Conservation (phyloP, 2,329 filamentous ascomycete genomes). For the Xylariaceae sp. region DNA sequence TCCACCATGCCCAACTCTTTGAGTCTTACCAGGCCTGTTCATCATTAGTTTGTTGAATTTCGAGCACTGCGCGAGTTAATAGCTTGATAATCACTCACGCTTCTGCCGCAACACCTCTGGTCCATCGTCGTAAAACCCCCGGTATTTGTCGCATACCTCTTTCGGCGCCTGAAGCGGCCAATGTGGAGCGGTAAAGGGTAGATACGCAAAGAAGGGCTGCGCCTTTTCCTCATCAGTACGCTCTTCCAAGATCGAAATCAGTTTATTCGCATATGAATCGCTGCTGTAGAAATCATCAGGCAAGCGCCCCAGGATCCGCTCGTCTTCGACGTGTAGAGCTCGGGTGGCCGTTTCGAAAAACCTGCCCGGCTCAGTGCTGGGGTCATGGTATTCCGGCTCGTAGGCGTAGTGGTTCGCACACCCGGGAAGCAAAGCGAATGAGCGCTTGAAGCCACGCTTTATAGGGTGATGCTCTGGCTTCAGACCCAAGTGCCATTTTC, state of each 20-base stretch:
- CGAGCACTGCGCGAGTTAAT: not conserved
- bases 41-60: too few relatives aligned
- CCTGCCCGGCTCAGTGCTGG: conserved; percentile 7
- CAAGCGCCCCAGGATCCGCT: conserved; percentile 26
- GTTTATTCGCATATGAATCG: conserved; percentile 40
- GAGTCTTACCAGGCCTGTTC: conserved; percentile 19
- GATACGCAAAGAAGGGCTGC: conserved; percentile 54
- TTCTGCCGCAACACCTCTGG: conserved; percentile 51
- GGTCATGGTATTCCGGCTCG: conserved; percentile 20
- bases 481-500: conserved; percentile 26
- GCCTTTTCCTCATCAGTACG: conserved; percentile 24
- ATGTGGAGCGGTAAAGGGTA: conserved; percentile 58
- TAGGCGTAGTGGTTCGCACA: conserved; percentile 42
- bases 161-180: conserved; percentile 58
- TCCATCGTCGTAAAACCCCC: conserved; percentile 57
- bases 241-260: conserved; percentile 38
- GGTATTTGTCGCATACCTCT: conserved; percentile 51
- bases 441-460: conserved; percentile 51
- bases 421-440: conserved; percentile 51
- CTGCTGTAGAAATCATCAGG: conserved; percentile 45
- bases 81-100: conserved; percentile 25
- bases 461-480: conserved; percentile 44
- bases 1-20: conserved; percentile 33
- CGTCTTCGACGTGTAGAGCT: conserved; percentile 31
- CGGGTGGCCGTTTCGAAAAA: conserved; percentile 10